A percentile compares a stretch with the other conserved stretches of the same genome.
These are phyloP conservation scores for Choiromyces venosus DNA, from an alignment of 495 filamentous ascomycete genomes.

Conservation along the genomic window DNA sequence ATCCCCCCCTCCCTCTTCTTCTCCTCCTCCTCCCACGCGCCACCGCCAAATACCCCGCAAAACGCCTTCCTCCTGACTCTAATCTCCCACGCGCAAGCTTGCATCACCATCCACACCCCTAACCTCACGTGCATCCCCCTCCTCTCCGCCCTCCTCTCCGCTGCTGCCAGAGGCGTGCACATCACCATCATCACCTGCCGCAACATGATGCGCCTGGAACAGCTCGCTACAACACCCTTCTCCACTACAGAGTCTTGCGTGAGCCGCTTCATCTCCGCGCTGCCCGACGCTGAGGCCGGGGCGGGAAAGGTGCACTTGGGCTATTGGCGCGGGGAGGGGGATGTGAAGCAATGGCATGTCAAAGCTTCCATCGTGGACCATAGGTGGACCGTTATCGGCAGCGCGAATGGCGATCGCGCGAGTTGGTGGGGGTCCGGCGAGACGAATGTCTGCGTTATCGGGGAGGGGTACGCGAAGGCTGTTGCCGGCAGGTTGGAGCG, in stretches of 20 bases:
- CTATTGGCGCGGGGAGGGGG: slow-evolving; percentile 26
- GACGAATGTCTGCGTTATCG: slow-evolving; percentile 61
- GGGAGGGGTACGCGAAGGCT: slow-evolving; percentile 45
- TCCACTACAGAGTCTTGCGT: slow-evolving; percentile 40
- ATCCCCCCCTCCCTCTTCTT: slow-evolving; percentile 43
- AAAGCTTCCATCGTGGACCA: slow-evolving; percentile 63
- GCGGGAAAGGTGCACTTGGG: slow-evolving; percentile 1
- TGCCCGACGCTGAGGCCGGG: not conserved
- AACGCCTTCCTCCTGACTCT: slow-evolving; percentile 58
- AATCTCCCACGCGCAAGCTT: slow-evolving; percentile 49
- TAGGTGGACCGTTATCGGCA: slow-evolving; percentile 58
- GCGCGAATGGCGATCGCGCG: slow-evolving; percentile 69
- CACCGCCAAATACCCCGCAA: slow-evolving; percentile 58
- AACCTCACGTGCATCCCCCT: slow-evolving; percentile 61
- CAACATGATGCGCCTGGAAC: slow-evolving; percentile 66
- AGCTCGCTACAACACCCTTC: slow-evolving; percentile 58
- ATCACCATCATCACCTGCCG: slow-evolving; percentile 59
- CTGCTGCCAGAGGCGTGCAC: slow-evolving; percentile 53
- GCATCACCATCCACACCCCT: slow-evolving; percentile 63
- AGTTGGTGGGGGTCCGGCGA: slow-evolving; percentile 75
- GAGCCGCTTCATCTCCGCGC: not conserved
- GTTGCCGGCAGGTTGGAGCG: slow-evolving; percentile 48
- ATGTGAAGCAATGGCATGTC: slow-evolving; percentile 64
- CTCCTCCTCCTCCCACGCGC: slow-evolving; percentile 47
- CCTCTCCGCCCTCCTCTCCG: slow-evolving; percentile 48